Evolutionary conservation across 139 green algal genomes (phyloP).

Genomic region (Gonium pectorale): DNA sequence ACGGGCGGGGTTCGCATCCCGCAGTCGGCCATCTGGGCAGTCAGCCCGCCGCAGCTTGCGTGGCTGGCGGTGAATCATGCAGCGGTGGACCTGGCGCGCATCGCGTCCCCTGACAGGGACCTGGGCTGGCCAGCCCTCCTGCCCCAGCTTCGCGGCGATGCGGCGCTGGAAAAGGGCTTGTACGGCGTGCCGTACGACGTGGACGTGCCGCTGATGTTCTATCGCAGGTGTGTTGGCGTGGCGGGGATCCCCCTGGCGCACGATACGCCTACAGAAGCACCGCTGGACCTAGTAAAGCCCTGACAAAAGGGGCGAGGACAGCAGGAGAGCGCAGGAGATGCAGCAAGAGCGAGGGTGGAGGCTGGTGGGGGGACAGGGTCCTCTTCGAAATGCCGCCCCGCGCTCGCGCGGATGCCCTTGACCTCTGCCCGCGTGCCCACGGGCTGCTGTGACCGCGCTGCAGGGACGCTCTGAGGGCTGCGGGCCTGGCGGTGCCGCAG

Average conservation of each 20-base stretch:
- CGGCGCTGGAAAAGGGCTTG: background rate
- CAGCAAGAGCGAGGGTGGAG: no score
- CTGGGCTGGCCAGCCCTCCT: background rate
- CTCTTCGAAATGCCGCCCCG: no score
- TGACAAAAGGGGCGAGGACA: no score
- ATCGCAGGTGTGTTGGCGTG: no score
- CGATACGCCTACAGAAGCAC: no score
- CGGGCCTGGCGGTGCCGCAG: background rate
- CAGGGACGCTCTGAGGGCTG: background rate
- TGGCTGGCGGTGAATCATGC: background rate
- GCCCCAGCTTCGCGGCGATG: background rate
- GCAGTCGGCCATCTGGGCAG: background rate
- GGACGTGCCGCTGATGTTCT: slow-evolving; percentile 32
- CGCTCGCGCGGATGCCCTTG: no score
- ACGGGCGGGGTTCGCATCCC: background rate
- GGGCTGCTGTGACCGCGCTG: background rate
- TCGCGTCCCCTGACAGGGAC: background rate
- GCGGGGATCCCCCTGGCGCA: no score
- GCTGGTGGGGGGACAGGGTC: no score
- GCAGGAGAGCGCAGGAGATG: no score
- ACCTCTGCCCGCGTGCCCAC: background rate
- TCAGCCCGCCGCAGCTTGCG: slow-evolving; percentile 15
- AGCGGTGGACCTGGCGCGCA: background rate
- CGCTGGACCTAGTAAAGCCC: no score
- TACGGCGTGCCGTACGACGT: slow-evolving; percentile 18